Percentiles rank a stretch among this genome's conserved stretches.
Conservation (phyloP, 371 early-diverging fungal species). For the Nematocida sp. region DNA sequence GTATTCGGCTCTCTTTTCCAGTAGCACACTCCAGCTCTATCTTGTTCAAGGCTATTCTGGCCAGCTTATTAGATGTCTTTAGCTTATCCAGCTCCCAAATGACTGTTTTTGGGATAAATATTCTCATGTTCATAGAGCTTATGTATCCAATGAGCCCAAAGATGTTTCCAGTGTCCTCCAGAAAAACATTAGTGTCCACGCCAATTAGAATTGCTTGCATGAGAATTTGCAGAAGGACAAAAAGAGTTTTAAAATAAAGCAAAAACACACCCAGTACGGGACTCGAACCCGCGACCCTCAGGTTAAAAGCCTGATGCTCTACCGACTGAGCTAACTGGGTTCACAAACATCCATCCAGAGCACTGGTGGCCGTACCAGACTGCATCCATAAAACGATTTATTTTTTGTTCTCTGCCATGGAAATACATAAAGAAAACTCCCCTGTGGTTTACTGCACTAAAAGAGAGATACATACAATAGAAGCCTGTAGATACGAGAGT, state of each 20-base stretch:
- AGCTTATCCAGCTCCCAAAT: slow-evolving; percentile 23
- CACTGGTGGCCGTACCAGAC: background rate
- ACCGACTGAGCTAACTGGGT: slow-evolving; percentile 41
- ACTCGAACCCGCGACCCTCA: slow-evolving; percentile 37
- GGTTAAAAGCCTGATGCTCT: slow-evolving; percentile 36
- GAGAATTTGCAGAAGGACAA: slow-evolving; percentile 7
- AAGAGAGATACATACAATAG: too few species aligned
- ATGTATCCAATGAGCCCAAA: background rate
- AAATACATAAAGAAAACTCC: too few species aligned
- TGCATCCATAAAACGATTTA: background rate
- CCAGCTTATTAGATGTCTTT: background rate
- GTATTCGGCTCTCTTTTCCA: background rate
- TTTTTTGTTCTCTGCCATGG: too few species aligned
- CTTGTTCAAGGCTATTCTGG: slow-evolving; percentile 13
- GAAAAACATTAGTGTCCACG: slow-evolving; percentile 39
- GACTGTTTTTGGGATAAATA: slow-evolving; percentile 27
- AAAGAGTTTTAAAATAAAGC: background rate
- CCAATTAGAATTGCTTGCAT: slow-evolving; percentile 5
- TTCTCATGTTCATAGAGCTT: background rate
- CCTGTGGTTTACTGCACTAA: too few species aligned
- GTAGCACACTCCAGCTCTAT: slow-evolving; percentile 17
- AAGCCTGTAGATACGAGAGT: too few species aligned
- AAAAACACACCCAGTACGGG: slow-evolving; percentile 18
- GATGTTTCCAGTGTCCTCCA: slow-evolving; percentile 4
- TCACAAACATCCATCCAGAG: background rate